Percentiles rank a stretch among this genome's conserved stretches.
Conservation (phyloP, 805 yeast species). For the Lachancea lanzarotensis region DNA sequence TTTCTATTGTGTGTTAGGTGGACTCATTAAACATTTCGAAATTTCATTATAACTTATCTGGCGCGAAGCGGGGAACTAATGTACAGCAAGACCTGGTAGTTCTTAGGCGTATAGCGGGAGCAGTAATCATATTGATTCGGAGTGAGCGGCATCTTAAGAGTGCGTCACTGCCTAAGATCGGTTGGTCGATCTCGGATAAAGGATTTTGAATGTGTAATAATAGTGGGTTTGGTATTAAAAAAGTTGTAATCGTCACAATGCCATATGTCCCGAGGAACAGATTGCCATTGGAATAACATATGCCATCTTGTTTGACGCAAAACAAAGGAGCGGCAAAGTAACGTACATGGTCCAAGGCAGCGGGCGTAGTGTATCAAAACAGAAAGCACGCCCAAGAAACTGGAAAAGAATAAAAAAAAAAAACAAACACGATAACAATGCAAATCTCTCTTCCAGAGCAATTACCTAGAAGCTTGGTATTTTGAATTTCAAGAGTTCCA, state of each 20-base stretch:
- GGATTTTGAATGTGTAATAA: neutral
- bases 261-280: neutral
- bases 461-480: too few relatives aligned
- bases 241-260: neutral
- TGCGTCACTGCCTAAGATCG: neutral
- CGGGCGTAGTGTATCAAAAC: neutral
- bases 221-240: neutral
- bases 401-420: neutral
- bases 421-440: neutral
- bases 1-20: neutral
- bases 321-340: neutral
- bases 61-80: conserved; percentile 4
- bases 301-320: conserved; percentile 2
- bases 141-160: too few relatives aligned
- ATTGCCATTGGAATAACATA: neutral
- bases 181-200: neutral
- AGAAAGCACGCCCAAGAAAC: conserved; percentile 1
- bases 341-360: neutral
- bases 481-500: too few relatives aligned
- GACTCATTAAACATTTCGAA: conserved; percentile 6
- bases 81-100: conserved; percentile 3
- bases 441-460: too few relatives aligned
- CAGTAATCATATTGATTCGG: neutral
- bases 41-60: neutral
- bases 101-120: neutral